Conservation (phyloP, 2,329 filamentous ascomycete genomes). For the Calonectria pseudoreteaudii region DNA sequence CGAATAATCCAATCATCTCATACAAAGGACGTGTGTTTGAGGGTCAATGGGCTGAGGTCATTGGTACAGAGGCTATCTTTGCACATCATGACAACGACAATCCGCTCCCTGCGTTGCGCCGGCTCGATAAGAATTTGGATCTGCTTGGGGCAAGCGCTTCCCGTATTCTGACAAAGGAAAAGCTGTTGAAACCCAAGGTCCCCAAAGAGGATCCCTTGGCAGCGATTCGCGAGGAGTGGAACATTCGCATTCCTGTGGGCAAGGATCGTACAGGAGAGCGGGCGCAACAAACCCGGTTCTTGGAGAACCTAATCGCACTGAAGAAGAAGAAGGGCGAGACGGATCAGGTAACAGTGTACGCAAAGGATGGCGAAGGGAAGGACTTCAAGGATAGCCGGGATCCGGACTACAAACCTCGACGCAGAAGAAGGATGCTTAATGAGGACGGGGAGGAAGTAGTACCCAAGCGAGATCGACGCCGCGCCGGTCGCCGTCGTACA, state of each 20-base stretch:
- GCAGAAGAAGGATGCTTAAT: slow-evolving; percentile 41
- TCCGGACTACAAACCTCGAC: slow-evolving; percentile 53
- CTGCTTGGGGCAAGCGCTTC: slow-evolving; percentile 78
- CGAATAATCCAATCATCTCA: slow-evolving; percentile 79
- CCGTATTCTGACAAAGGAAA: slow-evolving; percentile 76
- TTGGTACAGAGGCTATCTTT: slow-evolving; percentile 88
- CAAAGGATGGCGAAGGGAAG: slow-evolving; percentile 56
- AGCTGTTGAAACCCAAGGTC: slow-evolving; percentile 64
- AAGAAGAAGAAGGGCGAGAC: slow-evolving; percentile 74
- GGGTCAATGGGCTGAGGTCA: slow-evolving; percentile 83
- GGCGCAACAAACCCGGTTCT: slow-evolving; percentile 65
- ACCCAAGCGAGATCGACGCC: slow-evolving; percentile 33
- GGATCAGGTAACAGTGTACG: slow-evolving; percentile 73
- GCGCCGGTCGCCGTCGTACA: slow-evolving; percentile 31
- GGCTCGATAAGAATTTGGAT: slow-evolving; percentile 71
- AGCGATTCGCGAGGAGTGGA: slow-evolving; percentile 55
- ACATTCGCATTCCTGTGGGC: slow-evolving; percentile 58
- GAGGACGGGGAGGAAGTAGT: slow-evolving; percentile 42
- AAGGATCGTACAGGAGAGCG: slow-evolving; percentile 61
- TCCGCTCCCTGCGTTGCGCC: slow-evolving; percentile 60
- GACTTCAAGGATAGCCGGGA: slow-evolving; percentile 55
- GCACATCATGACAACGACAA: slow-evolving; percentile 63
- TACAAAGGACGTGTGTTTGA: slow-evolving; percentile 84
- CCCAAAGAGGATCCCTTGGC: slow-evolving; percentile 49
- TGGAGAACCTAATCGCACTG: slow-evolving; percentile 73